Evolutionary conservation across 345 rosid species (phyloP).

Genomic region (Aegle marmelos): DNA sequence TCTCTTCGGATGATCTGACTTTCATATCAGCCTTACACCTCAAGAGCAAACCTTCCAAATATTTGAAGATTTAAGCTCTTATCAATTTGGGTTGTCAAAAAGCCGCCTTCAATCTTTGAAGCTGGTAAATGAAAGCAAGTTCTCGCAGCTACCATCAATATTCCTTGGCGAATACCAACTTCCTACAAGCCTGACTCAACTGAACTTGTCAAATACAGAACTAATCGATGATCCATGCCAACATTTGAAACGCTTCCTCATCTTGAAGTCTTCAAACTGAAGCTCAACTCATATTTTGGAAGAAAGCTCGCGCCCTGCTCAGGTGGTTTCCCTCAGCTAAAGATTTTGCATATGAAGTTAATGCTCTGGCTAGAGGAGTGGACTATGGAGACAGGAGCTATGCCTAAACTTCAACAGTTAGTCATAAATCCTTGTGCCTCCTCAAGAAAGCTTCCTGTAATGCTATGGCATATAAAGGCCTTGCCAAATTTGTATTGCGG

Average conservation of each 20-base stretch:
- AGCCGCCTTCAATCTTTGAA: not conserved
- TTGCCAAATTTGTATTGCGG: not conserved
- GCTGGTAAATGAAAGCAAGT: not conserved
- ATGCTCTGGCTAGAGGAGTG: conserved; percentile 6
- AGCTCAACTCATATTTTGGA: not conserved
- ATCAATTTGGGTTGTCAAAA: not conserved
- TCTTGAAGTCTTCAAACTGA: not conserved
- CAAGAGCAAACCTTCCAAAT: not conserved
- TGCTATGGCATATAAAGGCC: not conserved
- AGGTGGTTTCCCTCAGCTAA: not conserved
- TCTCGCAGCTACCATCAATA: not conserved
- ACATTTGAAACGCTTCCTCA: not conserved
- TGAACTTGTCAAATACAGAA: not conserved
- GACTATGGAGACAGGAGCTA: not conserved
- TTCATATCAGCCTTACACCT: not conserved
- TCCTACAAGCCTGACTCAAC: not conserved
- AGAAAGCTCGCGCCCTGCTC: not conserved
- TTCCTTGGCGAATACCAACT: not conserved
- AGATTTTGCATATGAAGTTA: not conserved
- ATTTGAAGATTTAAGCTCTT: not conserved
- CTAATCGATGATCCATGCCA: not conserved
- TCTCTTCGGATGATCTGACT: not conserved
- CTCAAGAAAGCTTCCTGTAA: not conserved
- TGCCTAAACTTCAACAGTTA: not conserved
- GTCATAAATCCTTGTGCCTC: not conserved